Conservation (phyloP, 2,329 filamentous ascomycete genomes). For the Penicillium olsonii region DNA sequence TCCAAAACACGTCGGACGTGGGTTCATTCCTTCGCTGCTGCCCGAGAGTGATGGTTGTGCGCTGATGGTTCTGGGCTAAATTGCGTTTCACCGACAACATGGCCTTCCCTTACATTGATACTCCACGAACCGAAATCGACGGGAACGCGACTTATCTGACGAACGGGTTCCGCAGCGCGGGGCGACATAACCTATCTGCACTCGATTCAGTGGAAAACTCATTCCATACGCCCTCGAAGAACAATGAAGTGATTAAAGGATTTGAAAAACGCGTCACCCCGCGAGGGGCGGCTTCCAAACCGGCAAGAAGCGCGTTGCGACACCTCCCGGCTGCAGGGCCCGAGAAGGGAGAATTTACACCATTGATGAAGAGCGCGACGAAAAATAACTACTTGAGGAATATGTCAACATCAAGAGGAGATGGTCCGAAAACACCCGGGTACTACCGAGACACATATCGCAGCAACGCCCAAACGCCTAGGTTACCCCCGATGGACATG, state of each 20-base stretch:
- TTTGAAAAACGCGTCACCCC: slow-evolving; percentile 75
- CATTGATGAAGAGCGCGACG: slow-evolving; percentile 78
- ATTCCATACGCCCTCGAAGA: slow-evolving; percentile 77
- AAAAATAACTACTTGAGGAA: slow-evolving; percentile 63
- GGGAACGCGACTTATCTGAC: slow-evolving; percentile 81
- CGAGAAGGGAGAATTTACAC: slow-evolving; percentile 79
- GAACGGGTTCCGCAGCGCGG: slow-evolving; percentile 61
- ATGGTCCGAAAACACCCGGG: slow-evolving; percentile 67
- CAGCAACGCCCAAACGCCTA: slow-evolving; percentile 71
- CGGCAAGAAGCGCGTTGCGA: slow-evolving; percentile 56
- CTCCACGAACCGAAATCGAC: slow-evolving; percentile 75
- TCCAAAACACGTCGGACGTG: slow-evolving; percentile 35
- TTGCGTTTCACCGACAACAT: slow-evolving; percentile 48
- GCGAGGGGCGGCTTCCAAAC: slow-evolving; percentile 59
- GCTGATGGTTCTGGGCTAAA: slow-evolving; percentile 20
- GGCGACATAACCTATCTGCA: slow-evolving; percentile 42
- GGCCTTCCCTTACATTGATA: slow-evolving; percentile 73
- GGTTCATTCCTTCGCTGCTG: slow-evolving; percentile 1
- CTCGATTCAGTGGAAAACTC: slow-evolving; percentile 87
- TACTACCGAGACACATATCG: slow-evolving; percentile 62
- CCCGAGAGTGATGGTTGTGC: slow-evolving; percentile 28
- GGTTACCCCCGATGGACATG: slow-evolving; percentile 71
- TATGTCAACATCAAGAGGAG: slow-evolving; percentile 62
- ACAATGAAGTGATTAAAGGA: slow-evolving; percentile 73
- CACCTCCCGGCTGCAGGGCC: slow-evolving; percentile 65